Percentiles rank a stretch among this genome's conserved stretches.
Conservation (phyloP, 2,329 filamentous ascomycete species). For the Drechslera avenae region DNA sequence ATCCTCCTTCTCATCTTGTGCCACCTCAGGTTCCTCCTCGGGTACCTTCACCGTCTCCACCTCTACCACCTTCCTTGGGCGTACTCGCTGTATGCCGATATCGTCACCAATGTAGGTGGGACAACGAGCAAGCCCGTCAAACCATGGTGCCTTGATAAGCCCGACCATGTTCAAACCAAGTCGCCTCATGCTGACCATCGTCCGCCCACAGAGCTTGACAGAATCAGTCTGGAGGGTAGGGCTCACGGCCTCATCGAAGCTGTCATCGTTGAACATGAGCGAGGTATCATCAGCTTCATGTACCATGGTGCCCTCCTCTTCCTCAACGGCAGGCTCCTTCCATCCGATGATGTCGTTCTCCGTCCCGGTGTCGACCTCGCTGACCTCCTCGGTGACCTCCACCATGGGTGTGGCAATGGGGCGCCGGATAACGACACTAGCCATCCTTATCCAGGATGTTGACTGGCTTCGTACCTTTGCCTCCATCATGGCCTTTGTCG, state of each 20-base stretch:
- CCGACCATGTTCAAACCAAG: background rate
- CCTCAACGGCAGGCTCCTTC: background rate
- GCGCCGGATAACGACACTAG: background rate
- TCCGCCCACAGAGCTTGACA: background rate
- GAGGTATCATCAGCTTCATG: conserved; percentile 1
- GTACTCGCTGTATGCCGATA: background rate
- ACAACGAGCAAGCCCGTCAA: background rate
- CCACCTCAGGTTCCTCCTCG: background rate
- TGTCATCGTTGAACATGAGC: conserved; percentile 12
- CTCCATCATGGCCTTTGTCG: background rate
- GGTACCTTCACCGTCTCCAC: background rate
- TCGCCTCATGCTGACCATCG: background rate
- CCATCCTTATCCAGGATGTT: background rate
- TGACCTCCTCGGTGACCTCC: background rate
- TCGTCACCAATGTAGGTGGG: background rate
- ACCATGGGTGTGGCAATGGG: background rate
- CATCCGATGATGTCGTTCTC: background rate
- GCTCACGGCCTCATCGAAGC: conserved; percentile 11
- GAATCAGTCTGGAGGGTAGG: background rate
- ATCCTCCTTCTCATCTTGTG: no score
- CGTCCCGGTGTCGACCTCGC: background rate
- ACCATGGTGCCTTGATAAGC: background rate
- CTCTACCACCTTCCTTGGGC: background rate
- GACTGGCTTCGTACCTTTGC: background rate
- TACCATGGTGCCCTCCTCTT: background rate